phyloP scores from a whole-genome alignment of 1,284 basidiomycete genomes.

The Trametes hirsuta region DNA sequence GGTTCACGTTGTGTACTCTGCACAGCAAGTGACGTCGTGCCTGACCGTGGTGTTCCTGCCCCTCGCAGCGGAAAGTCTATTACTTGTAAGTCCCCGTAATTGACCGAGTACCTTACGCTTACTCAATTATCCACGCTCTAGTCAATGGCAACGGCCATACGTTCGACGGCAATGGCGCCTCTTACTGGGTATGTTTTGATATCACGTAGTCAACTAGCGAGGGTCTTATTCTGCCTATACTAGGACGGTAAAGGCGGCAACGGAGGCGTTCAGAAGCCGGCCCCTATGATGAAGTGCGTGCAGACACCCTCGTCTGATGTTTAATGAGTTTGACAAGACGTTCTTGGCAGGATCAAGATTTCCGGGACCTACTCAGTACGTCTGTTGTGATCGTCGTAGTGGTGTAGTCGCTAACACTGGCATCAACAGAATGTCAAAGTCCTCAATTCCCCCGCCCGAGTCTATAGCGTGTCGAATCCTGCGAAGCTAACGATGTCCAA shows the following conservation, averaged over 20 bases:
- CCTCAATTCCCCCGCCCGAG: slow-evolving; percentile 41
- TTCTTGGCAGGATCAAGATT: slow-evolving; percentile 48
- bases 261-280: slow-evolving; percentile 42
- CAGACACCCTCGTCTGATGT: not conserved
- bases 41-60: not conserved
- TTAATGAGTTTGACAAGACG: not conserved
- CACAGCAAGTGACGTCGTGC: not conserved
- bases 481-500: slow-evolving; percentile 34
- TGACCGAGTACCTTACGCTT: not conserved
- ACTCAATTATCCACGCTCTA: not conserved
- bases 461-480: slow-evolving; percentile 40
- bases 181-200: slow-evolving; percentile 37
- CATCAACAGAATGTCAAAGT: slow-evolving; percentile 38
- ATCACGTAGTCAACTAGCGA: not conserved
- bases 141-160: slow-evolving; percentile 45
- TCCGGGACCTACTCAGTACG: slow-evolving; percentile 51
- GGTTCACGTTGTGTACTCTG: not conserved
- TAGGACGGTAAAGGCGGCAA: slow-evolving; percentile 44
- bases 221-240: not conserved
- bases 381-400: not conserved
- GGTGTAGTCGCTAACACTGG: not conserved
- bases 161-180: slow-evolving; percentile 42
- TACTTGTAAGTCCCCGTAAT: slow-evolving; percentile 9
- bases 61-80: slow-evolving; percentile 11
- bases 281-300: slow-evolving; percentile 40